A percentile compares a stretch with the other conserved stretches of the same genome.
phyloP scores from a whole-genome alignment of 805 yeast genomes.

The Yueomyces sp. region DNA sequence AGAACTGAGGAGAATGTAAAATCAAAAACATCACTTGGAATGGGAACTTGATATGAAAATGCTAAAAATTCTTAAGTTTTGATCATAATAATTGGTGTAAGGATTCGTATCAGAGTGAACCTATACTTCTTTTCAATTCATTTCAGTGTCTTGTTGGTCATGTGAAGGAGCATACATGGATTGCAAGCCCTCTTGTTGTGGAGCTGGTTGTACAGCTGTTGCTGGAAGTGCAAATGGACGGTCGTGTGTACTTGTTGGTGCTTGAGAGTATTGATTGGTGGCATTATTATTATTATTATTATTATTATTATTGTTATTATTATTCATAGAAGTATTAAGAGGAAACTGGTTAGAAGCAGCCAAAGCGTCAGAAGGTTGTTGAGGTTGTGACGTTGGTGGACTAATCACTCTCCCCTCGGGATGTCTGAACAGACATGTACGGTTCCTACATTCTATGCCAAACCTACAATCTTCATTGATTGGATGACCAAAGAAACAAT shows the following conservation, averaged over 20 bases:
- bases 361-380: not conserved
- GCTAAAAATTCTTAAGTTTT: too few relatives aligned
- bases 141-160: constrained; percentile 16
- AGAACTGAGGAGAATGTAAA: not conserved
- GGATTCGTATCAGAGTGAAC: not conserved
- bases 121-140: constrained; percentile 8
- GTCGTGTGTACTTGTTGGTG: constrained; percentile 31
- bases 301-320: not conserved
- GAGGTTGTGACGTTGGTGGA: not conserved
- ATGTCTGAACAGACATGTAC: constrained; percentile 60
- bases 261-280: not conserved
- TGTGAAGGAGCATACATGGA: constrained; percentile 13
- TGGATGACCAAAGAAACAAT: constrained; percentile 78
- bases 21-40: too few relatives aligned
- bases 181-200: constrained; percentile 28
- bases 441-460: constrained; percentile 62
- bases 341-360: not conserved
- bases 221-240: constrained; percentile 72
- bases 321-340: not conserved
- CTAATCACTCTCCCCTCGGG: constrained; percentile 53
- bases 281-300: too few relatives aligned
- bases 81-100: not conserved
- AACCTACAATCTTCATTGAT: constrained; percentile 67
- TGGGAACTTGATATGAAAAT: too few relatives aligned
- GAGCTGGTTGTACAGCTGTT: constrained; percentile 58